Evolutionary conservation across 2,329 filamentous ascomycete genomes (phyloP).

Genomic region (Rutstroemia sydowiana): DNA sequence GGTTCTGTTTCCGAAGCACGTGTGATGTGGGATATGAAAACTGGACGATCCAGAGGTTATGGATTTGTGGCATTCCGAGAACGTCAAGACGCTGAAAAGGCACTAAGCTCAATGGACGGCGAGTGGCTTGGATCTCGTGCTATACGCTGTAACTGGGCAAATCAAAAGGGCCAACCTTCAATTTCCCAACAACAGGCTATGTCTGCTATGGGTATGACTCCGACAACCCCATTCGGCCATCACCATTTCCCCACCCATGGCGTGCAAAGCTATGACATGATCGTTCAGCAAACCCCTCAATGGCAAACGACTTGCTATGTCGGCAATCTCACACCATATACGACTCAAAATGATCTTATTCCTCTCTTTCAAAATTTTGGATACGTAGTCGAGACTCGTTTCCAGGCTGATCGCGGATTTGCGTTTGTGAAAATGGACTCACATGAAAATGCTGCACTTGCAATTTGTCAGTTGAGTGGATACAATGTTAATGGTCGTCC

Average conservation of each 20-base stretch:
- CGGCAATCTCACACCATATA: slow-evolving; percentile 95
- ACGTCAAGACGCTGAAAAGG: slow-evolving; percentile 87
- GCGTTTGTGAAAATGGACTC: slow-evolving; percentile 99
- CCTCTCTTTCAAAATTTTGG: slow-evolving; percentile 98
- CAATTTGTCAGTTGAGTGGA: slow-evolving; percentile 94
- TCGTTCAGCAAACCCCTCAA: slow-evolving; percentile 85
- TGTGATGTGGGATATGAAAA: slow-evolving; percentile 99
- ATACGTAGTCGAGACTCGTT: slow-evolving; percentile 92
- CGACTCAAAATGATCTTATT: slow-evolving; percentile 92
- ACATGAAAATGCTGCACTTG: slow-evolving; percentile 96
- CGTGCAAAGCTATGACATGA: slow-evolving; percentile 95
- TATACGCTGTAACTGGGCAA: slow-evolving; percentile 99
- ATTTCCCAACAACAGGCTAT: slow-evolving; percentile 97
- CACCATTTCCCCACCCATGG: slow-evolving; percentile 98
- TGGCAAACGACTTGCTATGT: slow-evolving; percentile 99
- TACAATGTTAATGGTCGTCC: slow-evolving; percentile 97
- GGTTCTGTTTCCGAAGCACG: slow-evolving; percentile 93
- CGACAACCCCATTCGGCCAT: slow-evolving; percentile 90
- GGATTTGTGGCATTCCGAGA: slow-evolving; percentile 98
- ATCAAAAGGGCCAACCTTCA: slow-evolving; percentile 98
- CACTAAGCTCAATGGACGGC: slow-evolving; percentile 94
- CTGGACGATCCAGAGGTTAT: slow-evolving; percentile 91
- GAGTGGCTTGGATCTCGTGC: slow-evolving; percentile 98
- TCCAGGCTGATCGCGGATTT: slow-evolving; percentile 96
- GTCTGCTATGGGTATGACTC: slow-evolving; percentile 96